A percentile compares a stretch with the other conserved stretches of the same genome.
These are phyloP conservation scores for Linnemannia schmuckeri DNA, from an alignment of 192 early-diverging fungal species.

Conservation along the genomic window DNA sequence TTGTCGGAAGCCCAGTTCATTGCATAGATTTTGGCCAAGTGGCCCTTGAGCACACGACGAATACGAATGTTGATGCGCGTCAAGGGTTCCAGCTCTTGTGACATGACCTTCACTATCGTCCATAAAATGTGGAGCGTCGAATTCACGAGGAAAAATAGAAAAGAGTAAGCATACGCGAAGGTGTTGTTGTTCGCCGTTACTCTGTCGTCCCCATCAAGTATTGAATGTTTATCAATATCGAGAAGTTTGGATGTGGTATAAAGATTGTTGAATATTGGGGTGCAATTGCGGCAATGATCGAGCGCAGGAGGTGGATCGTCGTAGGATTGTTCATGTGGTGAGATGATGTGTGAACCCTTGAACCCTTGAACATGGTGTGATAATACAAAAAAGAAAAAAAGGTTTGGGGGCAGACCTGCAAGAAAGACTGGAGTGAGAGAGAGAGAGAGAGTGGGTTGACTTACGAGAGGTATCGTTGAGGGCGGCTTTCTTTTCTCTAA, in stretches of 20 bases:
- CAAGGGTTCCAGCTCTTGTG: conserved; percentile 87
- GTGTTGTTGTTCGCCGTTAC: not conserved
- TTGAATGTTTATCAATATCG: not conserved
- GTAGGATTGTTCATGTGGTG: not conserved
- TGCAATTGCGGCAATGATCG: not conserved
- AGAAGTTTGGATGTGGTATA: not conserved
- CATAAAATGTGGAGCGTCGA: not conserved
- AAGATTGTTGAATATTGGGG: not conserved
- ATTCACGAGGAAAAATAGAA: not conserved
- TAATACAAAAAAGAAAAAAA: conserved; percentile 19
- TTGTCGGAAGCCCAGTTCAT: conserved; percentile 99
- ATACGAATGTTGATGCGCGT: conserved; percentile 96
- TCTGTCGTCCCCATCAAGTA: not conserved
- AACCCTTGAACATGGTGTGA: not conserved
- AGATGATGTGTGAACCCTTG: not conserved
- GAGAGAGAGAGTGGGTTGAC: conserved; percentile 24
- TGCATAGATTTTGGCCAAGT: conserved; percentile 98
- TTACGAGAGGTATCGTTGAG: conserved; percentile 97
- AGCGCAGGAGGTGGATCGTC: not conserved
- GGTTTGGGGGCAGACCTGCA: conserved; percentile 34
- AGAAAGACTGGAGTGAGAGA: not conserved
- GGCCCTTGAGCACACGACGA: conserved; percentile 96
- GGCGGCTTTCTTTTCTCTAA: conserved; percentile 93
- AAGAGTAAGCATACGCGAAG: not conserved
- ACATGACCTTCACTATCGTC: conserved; percentile 84